Evolutionary conservation across 2,329 filamentous ascomycete genomes (phyloP), one percentile per base, ranked within the genome.

Genomic region (Exophiala sp.): DNA sequence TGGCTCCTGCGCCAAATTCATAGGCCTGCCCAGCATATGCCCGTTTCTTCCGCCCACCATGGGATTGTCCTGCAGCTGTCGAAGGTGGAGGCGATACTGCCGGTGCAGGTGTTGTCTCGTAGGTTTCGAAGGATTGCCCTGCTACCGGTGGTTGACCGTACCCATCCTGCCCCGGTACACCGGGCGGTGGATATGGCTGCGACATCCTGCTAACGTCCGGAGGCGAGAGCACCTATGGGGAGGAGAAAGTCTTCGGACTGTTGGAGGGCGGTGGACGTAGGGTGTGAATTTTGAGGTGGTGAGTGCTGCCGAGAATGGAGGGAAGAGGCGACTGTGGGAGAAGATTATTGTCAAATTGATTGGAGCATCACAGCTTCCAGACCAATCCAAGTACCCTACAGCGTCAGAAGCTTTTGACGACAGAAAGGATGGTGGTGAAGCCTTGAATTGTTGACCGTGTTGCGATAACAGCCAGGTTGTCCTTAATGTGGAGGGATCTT

Each of bases 11-110:
- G 43, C 86, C 88, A 62, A 97, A 93, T 52, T 95, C 91, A 69
- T 95, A 98, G 39, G 91, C 91, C 69, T 94, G 86, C 50, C 88
- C 88, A 47, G 93, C 93, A 73, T 97, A 97, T 50, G 86, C 85
- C 75, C 89, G 81, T 79, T 95, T 95, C 81, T 95, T 96, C 75
- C 62, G 67, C 37, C 67, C 67, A 50, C 63, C 69, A 49, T 59
- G 59, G 43, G 58, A 44, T 9, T 53, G 57, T 14, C 57, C 61
- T 34, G 53, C 56, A 14, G 48, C 62, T 32, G 53, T 56, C n/a
- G 50, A 61, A 30, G 66, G 65, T 42, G 60, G 58, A 47, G 66
- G 57, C 35, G 62, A 57, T 46, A 65, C 60, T 43, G 58, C 63
- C 32, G 66, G 58, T 44, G 65, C 64, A 55, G 65, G 59, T 46